Evolutionary conservation across 2,329 filamentous ascomycete species (phyloP), one percentile per base, ranked within the genome.

Genomic region (Talaromyces sp.): DNA sequence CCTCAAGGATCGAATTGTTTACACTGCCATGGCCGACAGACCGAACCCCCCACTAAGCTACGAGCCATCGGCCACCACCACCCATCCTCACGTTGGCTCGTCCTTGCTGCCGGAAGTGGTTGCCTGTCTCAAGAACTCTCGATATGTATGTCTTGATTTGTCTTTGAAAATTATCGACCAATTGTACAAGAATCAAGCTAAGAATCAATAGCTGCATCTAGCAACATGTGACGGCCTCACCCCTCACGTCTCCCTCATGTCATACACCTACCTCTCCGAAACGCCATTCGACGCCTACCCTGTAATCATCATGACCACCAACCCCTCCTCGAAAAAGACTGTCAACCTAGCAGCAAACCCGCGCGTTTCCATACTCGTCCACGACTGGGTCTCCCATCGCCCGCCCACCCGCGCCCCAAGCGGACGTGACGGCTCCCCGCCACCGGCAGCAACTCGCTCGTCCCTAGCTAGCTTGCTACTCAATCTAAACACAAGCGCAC

Each of bases 241-340:
- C 63, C 94, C 94, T 9, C 91, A 97, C 73, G 90, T 97, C 64
- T 95, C 91, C 37, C 85, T 99, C 63, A 99, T 99, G 94, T 97
- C 96, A 80, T 97, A 97, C 79, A 97, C 94, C 69, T 97, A 97
- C 77, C 88, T 99, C 21, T 88, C 91, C 39, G 85, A 82, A 5
- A 89, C 89, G 15, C 86, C 85, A 39, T 88, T 85, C 73, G 82
- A 84, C 39, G 70, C 81, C 53, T 75, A 78, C n/a, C 87, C 91
- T n/a, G 88, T 91, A 63, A 95, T 97, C 70, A 88, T 97, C 80
- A 92, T 93, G 89, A 97, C 94, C 57, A 95, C 88, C 3, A 85
- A 92, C 67, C 84, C 89, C 21, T 87, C 87, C 66, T 84, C 87
- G 3, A 75, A 82, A 36, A 84, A 87, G 64, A 87, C 88, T 1